Percentiles rank a stretch among this genome's conserved stretches.
Conservation (phyloP, 108 stramenopile species). For the Asterionellopsis glacialis region DNA sequence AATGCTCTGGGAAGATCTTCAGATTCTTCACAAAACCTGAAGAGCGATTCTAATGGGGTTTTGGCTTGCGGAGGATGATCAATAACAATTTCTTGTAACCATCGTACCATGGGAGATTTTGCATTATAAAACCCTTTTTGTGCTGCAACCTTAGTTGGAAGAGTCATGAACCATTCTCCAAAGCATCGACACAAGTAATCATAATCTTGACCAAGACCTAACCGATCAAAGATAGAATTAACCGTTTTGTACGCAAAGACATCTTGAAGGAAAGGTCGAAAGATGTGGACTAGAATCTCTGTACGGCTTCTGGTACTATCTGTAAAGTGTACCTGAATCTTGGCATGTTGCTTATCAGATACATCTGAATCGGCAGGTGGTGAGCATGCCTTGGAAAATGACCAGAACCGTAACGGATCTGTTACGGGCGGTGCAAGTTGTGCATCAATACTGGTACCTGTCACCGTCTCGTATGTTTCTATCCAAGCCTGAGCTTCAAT, state of each 20-base stretch:
- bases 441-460: conserved; percentile 7
- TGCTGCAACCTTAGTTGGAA: conserved; percentile 37
- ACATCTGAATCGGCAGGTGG: background rate
- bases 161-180: conserved; percentile 73
- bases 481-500: conserved; percentile 44
- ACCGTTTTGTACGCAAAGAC: conserved; percentile 69
- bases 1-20: conserved; percentile 73
- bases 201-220: conserved; percentile 48
- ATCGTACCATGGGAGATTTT: conserved; percentile 61
- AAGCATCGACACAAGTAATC: conserved; percentile 36
- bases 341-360: conserved; percentile 10
- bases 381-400: conserved; percentile 33
- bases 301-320: conserved; percentile 55
- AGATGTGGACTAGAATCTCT: conserved; percentile 57
- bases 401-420: conserved; percentile 27
- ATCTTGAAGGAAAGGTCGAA: conserved; percentile 63
- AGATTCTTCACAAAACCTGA: conserved; percentile 48
- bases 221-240: conserved; percentile 46
- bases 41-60: conserved; percentile 33
- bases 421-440: conserved; percentile 5
- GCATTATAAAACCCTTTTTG: conserved; percentile 45
- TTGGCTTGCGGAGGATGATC: too few species aligned
- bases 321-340: conserved; percentile 44
- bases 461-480: conserved; percentile 24
- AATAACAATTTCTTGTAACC: conserved; percentile 31